These are phyloP conservation scores for Sugiyamaella americana DNA, from an alignment of 805 yeast species.

Conservation along the genomic window DNA sequence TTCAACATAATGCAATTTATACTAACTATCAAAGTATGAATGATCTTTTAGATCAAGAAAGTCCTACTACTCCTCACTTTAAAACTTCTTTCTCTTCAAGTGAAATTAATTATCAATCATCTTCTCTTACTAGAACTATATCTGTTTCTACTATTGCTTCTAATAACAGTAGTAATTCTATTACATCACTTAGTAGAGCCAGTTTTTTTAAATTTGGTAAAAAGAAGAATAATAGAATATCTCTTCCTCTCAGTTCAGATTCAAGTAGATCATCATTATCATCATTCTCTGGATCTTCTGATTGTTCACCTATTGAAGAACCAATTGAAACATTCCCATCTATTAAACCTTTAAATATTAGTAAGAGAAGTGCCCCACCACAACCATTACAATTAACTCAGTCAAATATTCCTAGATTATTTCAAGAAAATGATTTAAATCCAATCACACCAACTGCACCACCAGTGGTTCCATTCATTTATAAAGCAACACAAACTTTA, in stretches of 20 bases:
- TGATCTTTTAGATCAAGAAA: slow-evolving; percentile 1
- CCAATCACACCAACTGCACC: slow-evolving; percentile 4
- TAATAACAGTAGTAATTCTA: background rate
- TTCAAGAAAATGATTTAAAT: background rate
- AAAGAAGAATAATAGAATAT: background rate
- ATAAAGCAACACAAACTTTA: background rate
- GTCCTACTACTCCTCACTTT: background rate
- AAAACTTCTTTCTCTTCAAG: background rate
- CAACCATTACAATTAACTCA: no score
- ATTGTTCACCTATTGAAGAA: background rate
- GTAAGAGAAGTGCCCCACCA: no score
- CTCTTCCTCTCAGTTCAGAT: background rate
- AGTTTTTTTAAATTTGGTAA: background rate
- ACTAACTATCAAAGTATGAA: slow-evolving; percentile 4
- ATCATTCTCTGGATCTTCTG: background rate
- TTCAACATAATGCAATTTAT: no score
- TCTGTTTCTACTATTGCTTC: background rate
- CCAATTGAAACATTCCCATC: background rate
- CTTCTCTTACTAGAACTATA: background rate
- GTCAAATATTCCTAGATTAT: no score
- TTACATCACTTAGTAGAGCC: background rate
- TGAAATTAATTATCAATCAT: background rate
- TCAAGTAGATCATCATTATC: background rate
- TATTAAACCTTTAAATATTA: background rate
- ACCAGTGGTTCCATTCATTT: slow-evolving; percentile 9